Base-by-base conservation (phyloP, 2,329 filamentous ascomycete species). In the Cladosporium sp. region DNA sequence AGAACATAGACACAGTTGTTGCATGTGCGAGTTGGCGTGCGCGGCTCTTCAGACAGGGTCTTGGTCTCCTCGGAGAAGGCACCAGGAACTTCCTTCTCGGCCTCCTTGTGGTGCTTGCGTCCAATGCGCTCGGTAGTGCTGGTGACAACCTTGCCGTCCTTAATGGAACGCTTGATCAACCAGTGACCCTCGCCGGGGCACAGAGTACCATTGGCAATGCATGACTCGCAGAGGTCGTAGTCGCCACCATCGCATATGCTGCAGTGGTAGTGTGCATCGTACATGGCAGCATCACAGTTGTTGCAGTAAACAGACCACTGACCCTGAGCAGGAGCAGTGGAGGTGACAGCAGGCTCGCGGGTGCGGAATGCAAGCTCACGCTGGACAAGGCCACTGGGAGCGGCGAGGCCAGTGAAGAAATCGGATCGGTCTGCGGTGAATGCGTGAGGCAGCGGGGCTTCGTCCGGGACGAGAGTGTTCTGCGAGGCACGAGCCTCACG, bases 271-370 rank as follows among this genome's bases (percentile, higher is more conserved):
- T 98, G 92, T 45, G 83, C 80, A 59, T 89, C 83, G 22, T 85
- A 80, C 62, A 96, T 89, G 36, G 83, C 80, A 54, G 75, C 76
- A 58, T 89, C 85, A 70, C 93, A 98, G 66, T 82, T 79, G 73
- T 98, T 97, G 80, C 93, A 98, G 75, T 88, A 95, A 38, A 98
- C 90, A 11, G 87, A 86, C 70, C 91, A 95, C 40, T 78, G 72
- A 15, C 45, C 45, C 29, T 48, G 45, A 7, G 29, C 45, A 9
- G 36, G 16, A 35, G 36, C 16, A 7, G 38, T n/a, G 6, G 5
- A 13, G 39, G 66, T 68, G 45, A 64, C 59, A 13, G 54, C 50
- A n/a, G 60, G 59, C 48, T 67, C 64, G 55, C 71, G 71, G 42
- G 67, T 66, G 39, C 69, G 71, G 59, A 72, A 64, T 16, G 66